A percentile compares a stretch with the other conserved stretches of the same genome.
These are phyloP conservation scores for Blakeslea trispora DNA, from an alignment of 371 early-diverging fungal genomes.

Conservation along the genomic window DNA sequence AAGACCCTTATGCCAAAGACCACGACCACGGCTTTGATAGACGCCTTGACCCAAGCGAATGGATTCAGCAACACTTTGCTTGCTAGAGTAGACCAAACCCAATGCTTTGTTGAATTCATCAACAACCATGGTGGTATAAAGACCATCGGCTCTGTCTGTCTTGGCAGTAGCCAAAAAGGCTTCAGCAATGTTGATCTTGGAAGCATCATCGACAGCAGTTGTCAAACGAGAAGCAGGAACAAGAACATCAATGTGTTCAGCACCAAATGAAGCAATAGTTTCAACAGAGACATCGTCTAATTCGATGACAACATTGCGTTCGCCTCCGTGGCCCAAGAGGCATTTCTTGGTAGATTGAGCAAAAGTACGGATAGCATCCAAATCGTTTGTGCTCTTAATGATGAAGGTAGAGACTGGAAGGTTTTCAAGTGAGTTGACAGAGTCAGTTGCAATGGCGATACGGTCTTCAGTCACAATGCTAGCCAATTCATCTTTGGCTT, in stretches of 20 bases:
- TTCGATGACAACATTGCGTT: slow-evolving; percentile 46
- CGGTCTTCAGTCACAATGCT: slow-evolving; percentile 45
- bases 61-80: slow-evolving; percentile 80
- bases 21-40: slow-evolving; percentile 89
- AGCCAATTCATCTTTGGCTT: slow-evolving; percentile 27
- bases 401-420: slow-evolving; percentile 30
- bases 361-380: slow-evolving; percentile 12
- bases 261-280: slow-evolving; percentile 37
- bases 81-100: slow-evolving; percentile 92
- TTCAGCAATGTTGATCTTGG: slow-evolving; percentile 63
- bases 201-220: slow-evolving; percentile 22
- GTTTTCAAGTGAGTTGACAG: not conserved
- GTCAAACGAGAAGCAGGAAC: slow-evolving; percentile 41
- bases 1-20: slow-evolving; percentile 95
- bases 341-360: slow-evolving; percentile 26
- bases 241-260: slow-evolving; percentile 42
- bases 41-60: slow-evolving; percentile 83
- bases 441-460: slow-evolving; percentile 31
- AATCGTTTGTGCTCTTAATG: slow-evolving; percentile 11
- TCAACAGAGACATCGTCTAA: slow-evolving; percentile 33
- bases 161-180: slow-evolving; percentile 66
- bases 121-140: slow-evolving; percentile 90
- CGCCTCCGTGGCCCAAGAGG: slow-evolving; percentile 46
- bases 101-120: slow-evolving; percentile 87
- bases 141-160: slow-evolving; percentile 88